Evolutionary conservation across 306 rosid genomes (phyloP).

Genomic region (Bauhinia variegata): DNA sequence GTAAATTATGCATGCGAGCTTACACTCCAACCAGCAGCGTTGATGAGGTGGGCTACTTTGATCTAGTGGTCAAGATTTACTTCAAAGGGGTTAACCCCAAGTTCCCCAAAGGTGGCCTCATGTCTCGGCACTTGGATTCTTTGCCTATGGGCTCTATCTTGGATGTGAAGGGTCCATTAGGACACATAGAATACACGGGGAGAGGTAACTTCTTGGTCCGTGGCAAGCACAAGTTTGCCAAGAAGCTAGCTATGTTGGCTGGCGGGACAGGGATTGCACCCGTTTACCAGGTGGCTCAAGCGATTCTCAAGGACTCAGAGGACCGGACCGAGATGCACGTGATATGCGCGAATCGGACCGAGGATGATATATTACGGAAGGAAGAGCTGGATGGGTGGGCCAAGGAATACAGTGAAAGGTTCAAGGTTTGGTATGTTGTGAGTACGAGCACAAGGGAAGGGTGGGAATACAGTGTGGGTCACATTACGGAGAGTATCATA

Average conservation of each 20-base stretch:
- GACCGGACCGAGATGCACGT: conserved; percentile 77
- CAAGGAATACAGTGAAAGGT: conserved; percentile 40
- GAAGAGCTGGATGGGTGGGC: conserved; percentile 80
- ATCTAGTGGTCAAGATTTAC: conserved; percentile 73
- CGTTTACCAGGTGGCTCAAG: conserved; percentile 74
- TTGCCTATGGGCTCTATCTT: conserved; percentile 48
- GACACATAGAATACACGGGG: conserved; percentile 77
- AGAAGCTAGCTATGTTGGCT: conserved; percentile 69
- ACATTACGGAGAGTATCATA: conserved; percentile 60
- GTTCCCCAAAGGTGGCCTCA: conserved; percentile 74
- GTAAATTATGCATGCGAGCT: conserved; percentile 85
- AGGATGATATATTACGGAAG: conserved; percentile 72
- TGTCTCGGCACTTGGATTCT: conserved; percentile 72
- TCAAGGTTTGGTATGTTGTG: conserved; percentile 87
- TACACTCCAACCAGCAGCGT: conserved; percentile 70
- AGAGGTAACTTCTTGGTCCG: conserved; percentile 62
- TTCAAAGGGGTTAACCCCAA: conserved; percentile 67
- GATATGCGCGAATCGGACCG: conserved; percentile 74
- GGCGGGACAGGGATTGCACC: conserved; percentile 96
- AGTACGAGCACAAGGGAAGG: conserved; percentile 50
- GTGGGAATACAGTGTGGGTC: conserved; percentile 77
- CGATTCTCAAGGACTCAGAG: conserved; percentile 67
- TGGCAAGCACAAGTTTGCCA: conserved; percentile 58
- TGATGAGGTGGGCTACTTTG: conserved; percentile 70
- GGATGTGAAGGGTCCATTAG: conserved; percentile 84